Evolutionary conservation across 1,284 basidiomycete species (phyloP).

Genomic region (Moesziomyces parantarcticus): DNA sequence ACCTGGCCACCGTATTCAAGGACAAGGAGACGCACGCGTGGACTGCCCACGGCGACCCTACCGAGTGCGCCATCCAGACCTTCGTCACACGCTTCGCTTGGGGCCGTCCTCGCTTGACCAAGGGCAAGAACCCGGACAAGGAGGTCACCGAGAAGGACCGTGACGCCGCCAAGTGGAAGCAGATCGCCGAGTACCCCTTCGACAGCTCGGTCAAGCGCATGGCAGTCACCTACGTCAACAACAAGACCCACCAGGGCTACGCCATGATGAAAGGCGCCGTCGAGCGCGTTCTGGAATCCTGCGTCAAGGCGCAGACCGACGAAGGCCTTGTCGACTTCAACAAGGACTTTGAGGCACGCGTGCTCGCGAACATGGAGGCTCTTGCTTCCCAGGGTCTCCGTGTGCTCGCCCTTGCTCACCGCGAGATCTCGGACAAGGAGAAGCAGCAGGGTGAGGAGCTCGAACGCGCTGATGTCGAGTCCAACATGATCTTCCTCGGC

Average conservation of each 20-base stretch:
- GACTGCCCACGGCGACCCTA: conserved; percentile 78
- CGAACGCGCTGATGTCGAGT: conserved; percentile 71
- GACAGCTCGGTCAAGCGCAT: conserved; percentile 66
- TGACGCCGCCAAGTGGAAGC: conserved; percentile 50
- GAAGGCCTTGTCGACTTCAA: conserved; percentile 66
- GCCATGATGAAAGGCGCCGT: conserved; percentile 68
- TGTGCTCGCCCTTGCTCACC: conserved; percentile 62
- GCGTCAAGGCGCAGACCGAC: conserved; percentile 41
- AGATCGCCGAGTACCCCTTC: conserved; percentile 70
- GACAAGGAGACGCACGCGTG: conserved; percentile 69
- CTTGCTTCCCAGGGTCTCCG: conserved; percentile 63
- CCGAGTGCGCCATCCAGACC: conserved; percentile 75
- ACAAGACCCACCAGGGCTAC: conserved; percentile 46
- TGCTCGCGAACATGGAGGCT: conserved; percentile 63
- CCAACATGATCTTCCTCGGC: conserved; percentile 74
- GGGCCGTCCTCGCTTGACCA: conserved; percentile 53
- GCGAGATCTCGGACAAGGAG: conserved; percentile 49
- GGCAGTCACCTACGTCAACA: conserved; percentile 69
- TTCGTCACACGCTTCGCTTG: conserved; percentile 71
- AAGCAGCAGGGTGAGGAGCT: conserved; percentile 47
- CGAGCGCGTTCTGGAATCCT: conserved; percentile 62
- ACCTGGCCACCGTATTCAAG: conserved; percentile 65
- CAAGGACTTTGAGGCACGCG: conserved; percentile 44
- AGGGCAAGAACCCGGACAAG: conserved; percentile 45
- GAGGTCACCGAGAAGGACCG: conserved; percentile 44